Conservation (phyloP, 2,329 filamentous ascomycete species). For the Clathrospora elynae region DNA sequence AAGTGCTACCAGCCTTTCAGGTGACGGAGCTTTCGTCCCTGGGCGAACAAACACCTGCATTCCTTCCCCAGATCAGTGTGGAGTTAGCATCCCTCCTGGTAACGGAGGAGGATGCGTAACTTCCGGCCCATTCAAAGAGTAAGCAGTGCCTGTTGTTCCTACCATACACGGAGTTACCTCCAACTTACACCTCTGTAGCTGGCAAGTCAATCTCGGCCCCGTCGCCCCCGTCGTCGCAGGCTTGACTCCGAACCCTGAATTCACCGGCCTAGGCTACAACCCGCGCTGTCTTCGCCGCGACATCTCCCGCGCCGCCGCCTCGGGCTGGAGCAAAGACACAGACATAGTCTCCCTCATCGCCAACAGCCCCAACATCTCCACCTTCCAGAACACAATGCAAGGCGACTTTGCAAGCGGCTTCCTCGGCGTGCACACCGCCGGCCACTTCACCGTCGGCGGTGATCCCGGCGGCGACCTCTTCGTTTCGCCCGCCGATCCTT, state of each 20-base stretch:
- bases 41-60: conserved; percentile 37
- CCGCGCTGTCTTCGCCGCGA: conserved; percentile 48
- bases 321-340: conserved; percentile 30
- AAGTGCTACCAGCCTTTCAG: conserved; percentile 53
- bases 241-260: conserved; percentile 35
- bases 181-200: conserved; percentile 21
- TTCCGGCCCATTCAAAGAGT: conserved; percentile 58
- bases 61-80: conserved; percentile 14
- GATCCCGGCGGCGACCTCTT: conserved; percentile 45
- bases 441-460: conserved; percentile 50
- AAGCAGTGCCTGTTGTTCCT: background rate
- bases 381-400: conserved; percentile 48
- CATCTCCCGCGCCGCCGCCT: conserved; percentile 34
- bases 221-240: conserved; percentile 41
- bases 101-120: conserved; percentile 61
- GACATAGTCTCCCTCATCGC: conserved; percentile 33
- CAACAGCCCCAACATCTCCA: conserved; percentile 30
- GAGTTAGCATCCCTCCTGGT: conserved; percentile 38
- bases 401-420: conserved; percentile 42
- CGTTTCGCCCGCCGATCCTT: conserved; percentile 53
- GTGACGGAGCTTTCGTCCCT: conserved; percentile 50
- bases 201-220: conserved; percentile 54
- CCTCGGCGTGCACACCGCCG: conserved; percentile 52
- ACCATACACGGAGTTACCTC: too few relatives aligned
- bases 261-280: conserved; percentile 38